Conservation (phyloP, 805 yeast species). For the Lachancea fermentati region DNA sequence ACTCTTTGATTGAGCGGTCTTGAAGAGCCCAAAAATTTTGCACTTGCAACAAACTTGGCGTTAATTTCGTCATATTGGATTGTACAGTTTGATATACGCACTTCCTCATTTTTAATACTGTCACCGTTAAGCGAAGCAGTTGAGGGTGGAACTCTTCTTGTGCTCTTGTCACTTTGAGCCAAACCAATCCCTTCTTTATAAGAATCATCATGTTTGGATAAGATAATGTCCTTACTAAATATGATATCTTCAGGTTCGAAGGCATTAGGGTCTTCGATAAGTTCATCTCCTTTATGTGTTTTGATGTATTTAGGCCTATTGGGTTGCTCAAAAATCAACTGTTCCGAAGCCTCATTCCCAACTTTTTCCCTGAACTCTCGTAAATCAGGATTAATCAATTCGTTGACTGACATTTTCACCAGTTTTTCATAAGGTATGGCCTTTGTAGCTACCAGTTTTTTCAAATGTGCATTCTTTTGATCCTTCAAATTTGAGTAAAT, state of each 20-base stretch:
- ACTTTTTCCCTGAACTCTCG: constrained; percentile 66
- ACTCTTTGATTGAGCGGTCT: constrained; percentile 12
- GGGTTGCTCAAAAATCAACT: constrained; percentile 58
- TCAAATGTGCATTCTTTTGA: constrained; percentile 49
- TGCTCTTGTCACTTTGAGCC: too few species aligned
- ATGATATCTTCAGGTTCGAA: constrained; percentile 25
- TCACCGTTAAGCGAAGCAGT: too few species aligned
- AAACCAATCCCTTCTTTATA: too few species aligned
- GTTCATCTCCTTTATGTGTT: constrained; percentile 85
- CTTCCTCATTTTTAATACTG: too few species aligned
- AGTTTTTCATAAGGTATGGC: constrained; percentile 51
- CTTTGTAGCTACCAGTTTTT: constrained; percentile 51
- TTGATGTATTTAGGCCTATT: constrained; percentile 62
- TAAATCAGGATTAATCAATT: constrained; percentile 71
- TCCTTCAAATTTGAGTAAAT: constrained; percentile 55
- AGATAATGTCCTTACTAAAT: constrained; percentile 24
- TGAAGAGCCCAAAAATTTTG: constrained; percentile 16
- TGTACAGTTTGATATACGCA: constrained; percentile 1
- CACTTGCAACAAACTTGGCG: constrained; percentile 10
- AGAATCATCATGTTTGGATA: constrained; percentile 1
- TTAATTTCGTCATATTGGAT: constrained; percentile 14
- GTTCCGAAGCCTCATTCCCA: constrained; percentile 59
- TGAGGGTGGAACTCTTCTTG: too few species aligned
- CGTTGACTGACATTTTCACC: constrained; percentile 63
- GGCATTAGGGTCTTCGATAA: constrained; percentile 53